A percentile compares a stretch with the other conserved stretches of the same genome.
Conservation (phyloP, 1,284 basidiomycete species). For the Puccinia novopanici region DNA sequence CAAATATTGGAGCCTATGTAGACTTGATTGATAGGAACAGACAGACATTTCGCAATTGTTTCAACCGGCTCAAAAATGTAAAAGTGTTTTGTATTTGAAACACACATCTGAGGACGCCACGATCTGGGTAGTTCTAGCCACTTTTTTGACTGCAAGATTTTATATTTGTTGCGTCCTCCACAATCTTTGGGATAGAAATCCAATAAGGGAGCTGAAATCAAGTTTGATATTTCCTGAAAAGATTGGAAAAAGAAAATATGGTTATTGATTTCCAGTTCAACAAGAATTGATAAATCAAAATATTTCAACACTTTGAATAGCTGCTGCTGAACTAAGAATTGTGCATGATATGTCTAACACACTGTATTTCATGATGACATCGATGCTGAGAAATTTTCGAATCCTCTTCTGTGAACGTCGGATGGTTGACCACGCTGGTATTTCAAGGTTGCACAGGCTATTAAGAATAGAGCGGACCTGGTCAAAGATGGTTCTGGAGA, state of each 20-base stretch:
- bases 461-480: neutral
- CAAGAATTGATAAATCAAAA: neutral
- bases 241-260: neutral
- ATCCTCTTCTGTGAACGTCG: neutral
- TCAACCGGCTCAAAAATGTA: constrained; percentile 13
- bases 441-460: neutral
- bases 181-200: neutral
- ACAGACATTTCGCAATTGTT: neutral
- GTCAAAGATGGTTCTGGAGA: no score
- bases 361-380: neutral
- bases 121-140: neutral
- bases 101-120: neutral
- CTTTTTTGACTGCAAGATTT: neutral
- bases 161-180: neutral
- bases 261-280: neutral
- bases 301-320: no score
- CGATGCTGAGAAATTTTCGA: neutral
- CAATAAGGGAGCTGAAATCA: neutral
- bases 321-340: neutral
- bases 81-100: neutral
- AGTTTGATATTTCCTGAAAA: neutral
- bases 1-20: no score
- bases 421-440: neutral
- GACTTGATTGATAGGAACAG: neutral
- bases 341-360: neutral